These are phyloP conservation scores for Lophiotrema nucula DNA, from an alignment of 495 filamentous ascomycete genomes.

Conservation along the genomic window DNA sequence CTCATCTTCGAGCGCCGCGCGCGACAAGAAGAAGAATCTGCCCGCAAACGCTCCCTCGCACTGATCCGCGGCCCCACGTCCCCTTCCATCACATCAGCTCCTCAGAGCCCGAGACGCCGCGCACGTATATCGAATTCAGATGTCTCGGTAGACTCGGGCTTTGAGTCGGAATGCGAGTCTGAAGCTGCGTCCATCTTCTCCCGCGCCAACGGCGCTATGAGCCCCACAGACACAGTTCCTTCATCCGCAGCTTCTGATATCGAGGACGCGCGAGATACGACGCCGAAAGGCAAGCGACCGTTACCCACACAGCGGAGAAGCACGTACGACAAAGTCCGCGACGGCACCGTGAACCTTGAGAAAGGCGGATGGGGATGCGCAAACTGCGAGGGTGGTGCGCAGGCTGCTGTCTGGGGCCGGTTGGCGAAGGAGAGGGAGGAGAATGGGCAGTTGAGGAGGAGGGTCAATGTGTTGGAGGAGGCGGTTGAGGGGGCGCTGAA, in stretches of 20 bases:
- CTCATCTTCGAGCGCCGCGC: slow-evolving; percentile 59
- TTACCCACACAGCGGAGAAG: slow-evolving; percentile 4
- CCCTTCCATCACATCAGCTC: background rate
- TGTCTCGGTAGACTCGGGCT: slow-evolving; percentile 37
- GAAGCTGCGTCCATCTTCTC: slow-evolving; percentile 34
- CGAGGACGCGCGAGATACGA: slow-evolving; percentile 8
- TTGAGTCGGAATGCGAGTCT: slow-evolving; percentile 39
- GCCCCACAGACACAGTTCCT: slow-evolving; percentile 15
- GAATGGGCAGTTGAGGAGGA: slow-evolving; percentile 31
- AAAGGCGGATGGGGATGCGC: slow-evolving; percentile 31
- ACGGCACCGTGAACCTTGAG: slow-evolving; percentile 9
- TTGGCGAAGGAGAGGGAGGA: slow-evolving; percentile 33
- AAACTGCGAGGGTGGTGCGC: slow-evolving; percentile 33
- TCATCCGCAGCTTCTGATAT: slow-evolving; percentile 4
- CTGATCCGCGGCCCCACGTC: slow-evolving; percentile 4
- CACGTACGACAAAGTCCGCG: slow-evolving; percentile 27
- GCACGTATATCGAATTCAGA: slow-evolving; percentile 30
- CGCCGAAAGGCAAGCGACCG: slow-evolving; percentile 15
- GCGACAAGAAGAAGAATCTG: slow-evolving; percentile 55
- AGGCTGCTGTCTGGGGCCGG: slow-evolving; percentile 30
- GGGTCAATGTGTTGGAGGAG: slow-evolving; percentile 36
- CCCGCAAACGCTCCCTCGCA: slow-evolving; percentile 42
- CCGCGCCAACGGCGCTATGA: slow-evolving; percentile 10
- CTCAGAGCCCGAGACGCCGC: slow-evolving; percentile 10
- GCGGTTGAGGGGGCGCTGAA: slow-evolving; percentile 41